Evolutionary conservation across 192 early-diverging fungal species (phyloP), one percentile per base, ranked within the genome.

Genomic region (Mortierella claussenii): DNA sequence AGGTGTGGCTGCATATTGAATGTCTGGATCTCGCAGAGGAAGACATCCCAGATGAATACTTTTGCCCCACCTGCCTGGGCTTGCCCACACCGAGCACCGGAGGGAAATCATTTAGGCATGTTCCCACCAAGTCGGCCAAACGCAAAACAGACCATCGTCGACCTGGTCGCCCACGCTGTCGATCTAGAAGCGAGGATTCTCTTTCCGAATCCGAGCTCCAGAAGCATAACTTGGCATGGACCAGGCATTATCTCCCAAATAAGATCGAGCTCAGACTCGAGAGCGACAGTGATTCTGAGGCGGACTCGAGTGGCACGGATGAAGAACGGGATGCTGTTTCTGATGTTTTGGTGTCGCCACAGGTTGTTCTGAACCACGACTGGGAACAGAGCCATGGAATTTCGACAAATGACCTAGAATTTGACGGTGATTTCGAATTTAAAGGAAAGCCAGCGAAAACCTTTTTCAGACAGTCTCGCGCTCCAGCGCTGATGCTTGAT

Each of bases 1-100:
- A 83, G 37, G 60, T 80, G 24, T 93, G 91, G 91, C 84, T 93
- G 40, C 91, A 93, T 79, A 78, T 89, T 23, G 85, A 85, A 20
- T 93, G 91, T 57, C 79, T 93, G 33, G 85, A 79, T 11, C 78
- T 91, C 18, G 76, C 84, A 27, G 83, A 87, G 48, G 70, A 89
- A 26, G 80, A 78, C 11, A 66, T 93, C 1, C 85, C 85, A 1
- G 81, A 85, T 8, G 85, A 88, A 40, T 93, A 84, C 69, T 88
- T 82, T 51, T 93, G 91, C 60, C 90, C 89, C 9, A 67, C 82
- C 36, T 88, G 87, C 49, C 70, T 60, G 66, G 65, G 65, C 13
- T 27, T 53, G n/a, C 54, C 62, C 26, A 75, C 33, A 4, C 55
- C 56, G 9, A 60, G 56, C 17, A 55, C 70, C 12, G 63, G 62